Base-by-base conservation (phyloP, 129 eudicot species). In the Flaveria linearis region DNA sequence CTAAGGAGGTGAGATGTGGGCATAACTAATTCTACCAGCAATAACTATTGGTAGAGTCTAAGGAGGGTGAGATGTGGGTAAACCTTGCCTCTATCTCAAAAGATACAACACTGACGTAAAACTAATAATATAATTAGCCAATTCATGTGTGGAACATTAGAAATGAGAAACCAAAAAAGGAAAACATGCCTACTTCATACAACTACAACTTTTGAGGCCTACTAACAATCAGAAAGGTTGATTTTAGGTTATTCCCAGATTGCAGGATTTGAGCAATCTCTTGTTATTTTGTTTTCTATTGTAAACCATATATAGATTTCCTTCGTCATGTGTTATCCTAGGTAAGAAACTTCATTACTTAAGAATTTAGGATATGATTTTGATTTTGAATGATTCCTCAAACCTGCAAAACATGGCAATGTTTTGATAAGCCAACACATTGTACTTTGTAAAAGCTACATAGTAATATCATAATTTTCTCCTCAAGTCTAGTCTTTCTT, bases 211-310 rank as follows among this genome's bases (percentile, higher is more conserved):
- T 33, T 33, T 33, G 28, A 17, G 25, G 10, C 69, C 11, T 26
- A 63, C 14, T 22, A 2, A 63, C 33, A 33, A n/a, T 68, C 20
- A 18, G 18, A 45, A 68, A 17, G 50, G 36, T 45, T 5, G 36
- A 17, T n/a, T 9, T 30, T 14, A 26, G 12, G 66, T 36, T 53
- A 10, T 9, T 51, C 23, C 75, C 17, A 71, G 52, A 16, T 71
- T 53, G 42, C 39, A 18, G 18, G 20, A 72, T 72, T 72, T 53
- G 43, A 72, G 51, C 66, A 71, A 52, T 36, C 25, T 62, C 43
- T 28, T 62, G 28, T 13, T 36, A 36, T 36, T 5, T 26, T 25
- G 45, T 52, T 17, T 6, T 53, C 22, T 30, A 30, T 11, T 14
- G 41, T 36, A 36, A 36, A 36, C 41, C 41, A 36, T 1, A 33